These are phyloP conservation scores for Thalassiosira sp. DNA, from an alignment of 352 stramenopile genomes.

Conservation along the genomic window DNA sequence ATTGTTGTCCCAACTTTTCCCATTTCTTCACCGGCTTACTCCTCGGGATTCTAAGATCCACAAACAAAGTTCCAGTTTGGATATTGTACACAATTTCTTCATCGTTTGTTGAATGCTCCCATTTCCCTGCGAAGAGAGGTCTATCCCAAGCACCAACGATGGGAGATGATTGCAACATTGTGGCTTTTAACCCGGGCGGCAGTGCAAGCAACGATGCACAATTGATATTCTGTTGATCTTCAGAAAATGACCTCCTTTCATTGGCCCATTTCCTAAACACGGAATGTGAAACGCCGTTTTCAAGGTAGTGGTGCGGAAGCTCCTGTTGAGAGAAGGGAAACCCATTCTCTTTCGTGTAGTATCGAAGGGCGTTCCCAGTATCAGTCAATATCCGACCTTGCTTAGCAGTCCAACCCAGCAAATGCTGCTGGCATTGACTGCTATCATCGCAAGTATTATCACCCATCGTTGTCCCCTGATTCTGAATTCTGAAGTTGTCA, in stretches of 20 bases:
- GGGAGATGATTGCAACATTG: conserved; percentile 11
- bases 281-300: conserved; percentile 44
- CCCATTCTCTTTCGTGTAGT: conserved; percentile 62
- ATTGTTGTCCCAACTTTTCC: conserved; percentile 9
- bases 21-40: conserved; percentile 29
- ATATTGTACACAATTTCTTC: conserved; percentile 74
- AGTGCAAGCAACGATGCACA: no score
- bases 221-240: no score
- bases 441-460: neutral
- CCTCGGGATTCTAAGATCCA: conserved; percentile 74
- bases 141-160: conserved; percentile 66
- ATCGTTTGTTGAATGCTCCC: conserved; percentile 60
- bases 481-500: no score
- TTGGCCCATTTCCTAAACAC: conserved; percentile 43
- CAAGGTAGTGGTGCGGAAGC: conserved; percentile 71
- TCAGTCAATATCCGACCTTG: conserved; percentile 69
- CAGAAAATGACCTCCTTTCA: no score
- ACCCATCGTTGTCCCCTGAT: neutral
- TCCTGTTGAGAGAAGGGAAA: conserved; percentile 63
- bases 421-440: conserved; percentile 5
- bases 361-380: conserved; percentile 49
- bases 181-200: no score
- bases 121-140: conserved; percentile 67
- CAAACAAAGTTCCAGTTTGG: conserved; percentile 73
- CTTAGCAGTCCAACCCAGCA: conserved; percentile 70